These are phyloP conservation scores for Russula emetica DNA, from an alignment of 768 basidiomycete genomes.

Conservation along the genomic window DNA sequence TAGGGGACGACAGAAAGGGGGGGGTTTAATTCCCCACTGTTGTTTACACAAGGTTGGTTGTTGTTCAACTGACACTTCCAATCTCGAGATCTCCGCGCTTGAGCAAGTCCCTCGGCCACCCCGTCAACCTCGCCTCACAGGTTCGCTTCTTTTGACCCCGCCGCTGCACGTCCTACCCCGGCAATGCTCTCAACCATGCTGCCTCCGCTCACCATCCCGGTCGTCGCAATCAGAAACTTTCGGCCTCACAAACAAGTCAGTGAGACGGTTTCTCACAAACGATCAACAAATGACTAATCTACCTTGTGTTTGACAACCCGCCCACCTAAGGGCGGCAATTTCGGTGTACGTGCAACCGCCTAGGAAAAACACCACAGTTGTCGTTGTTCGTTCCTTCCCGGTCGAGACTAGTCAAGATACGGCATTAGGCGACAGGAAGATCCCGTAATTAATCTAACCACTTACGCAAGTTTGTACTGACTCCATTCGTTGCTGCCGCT, in stretches of 20 bases:
- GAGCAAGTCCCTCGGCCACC: conserved; percentile 21
- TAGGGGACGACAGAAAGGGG: conserved; percentile 32
- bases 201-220: conserved; percentile 80
- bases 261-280: neutral
- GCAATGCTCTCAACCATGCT: conserved; percentile 67
- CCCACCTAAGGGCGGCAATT: conserved; percentile 92
- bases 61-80: conserved; percentile 26
- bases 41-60: conserved; percentile 26
- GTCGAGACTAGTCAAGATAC: conserved; percentile 1
- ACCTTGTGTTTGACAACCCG: conserved; percentile 81
- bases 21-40: conserved; percentile 25
- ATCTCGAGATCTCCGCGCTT: conserved; percentile 29
- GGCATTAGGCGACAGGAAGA: neutral
- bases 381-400: conserved; percentile 59
- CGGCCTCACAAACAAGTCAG: conserved; percentile 51
- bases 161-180: conserved; percentile 38
- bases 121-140: conserved; percentile 33
- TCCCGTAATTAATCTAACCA: conserved; percentile 20
- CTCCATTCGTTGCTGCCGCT: conserved; percentile 32
- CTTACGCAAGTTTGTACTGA: conserved; percentile 38
- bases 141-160: conserved; percentile 43
- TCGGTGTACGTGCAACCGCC: conserved; percentile 98
- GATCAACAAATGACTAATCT: conserved; percentile 26
- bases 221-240: conserved; percentile 85
- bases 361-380: conserved; percentile 92